Base-by-base conservation (phyloP, 768 basidiomycete species). In the Termitomyces sp. region DNA sequence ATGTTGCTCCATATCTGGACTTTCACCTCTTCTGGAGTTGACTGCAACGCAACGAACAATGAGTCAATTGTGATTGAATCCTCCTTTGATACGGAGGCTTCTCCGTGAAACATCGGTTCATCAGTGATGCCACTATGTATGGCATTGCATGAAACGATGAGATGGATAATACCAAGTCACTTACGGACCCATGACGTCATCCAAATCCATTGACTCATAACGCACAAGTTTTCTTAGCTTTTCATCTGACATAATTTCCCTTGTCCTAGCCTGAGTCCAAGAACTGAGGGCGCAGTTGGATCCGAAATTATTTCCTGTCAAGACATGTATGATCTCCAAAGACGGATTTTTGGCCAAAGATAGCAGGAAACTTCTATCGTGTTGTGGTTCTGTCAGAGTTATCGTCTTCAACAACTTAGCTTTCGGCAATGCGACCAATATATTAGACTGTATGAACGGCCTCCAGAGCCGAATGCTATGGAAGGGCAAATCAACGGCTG, bases 31-130 rank as follows among this genome's bases (percentile, higher is more conserved):
- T 58, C 26, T 26, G 37, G 7, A 29, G 29, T 22, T 34, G 51
- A 58, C 46, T 46, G 42, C 36, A 58, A 48, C 15, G 57, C 57
- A n/a, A 58, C 46, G 26, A 58, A 58, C 12, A 26, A 37, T 3
- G 57, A 16, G 16, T 52, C 51, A 18, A 53, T 53, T 24, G 33
- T 41, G 20, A 26, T 29, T 26, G 36, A 8, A 16, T 41, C n/a
- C 22, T 54, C 31, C 29, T 29, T 29, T 26, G 33, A 26, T 4
- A 6, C 3, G 12, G 16, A 12, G 9, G 2, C 15, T 10, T 31
- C 20, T 8, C 31, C 13, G 37, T 42, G 10, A 12, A 16, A 13
- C 16, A 1, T 28, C 16, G 29, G 28, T 29, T 51, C 36, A 31
- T 31, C 39, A 12, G 1, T 12, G n/a, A 42, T n/a, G 5, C 41